Percentiles rank a stretch among this genome's conserved stretches.
Evolutionary conservation across 768 basidiomycete genomes (phyloP).

Genomic region (Cyclocybe cylindracea): DNA sequence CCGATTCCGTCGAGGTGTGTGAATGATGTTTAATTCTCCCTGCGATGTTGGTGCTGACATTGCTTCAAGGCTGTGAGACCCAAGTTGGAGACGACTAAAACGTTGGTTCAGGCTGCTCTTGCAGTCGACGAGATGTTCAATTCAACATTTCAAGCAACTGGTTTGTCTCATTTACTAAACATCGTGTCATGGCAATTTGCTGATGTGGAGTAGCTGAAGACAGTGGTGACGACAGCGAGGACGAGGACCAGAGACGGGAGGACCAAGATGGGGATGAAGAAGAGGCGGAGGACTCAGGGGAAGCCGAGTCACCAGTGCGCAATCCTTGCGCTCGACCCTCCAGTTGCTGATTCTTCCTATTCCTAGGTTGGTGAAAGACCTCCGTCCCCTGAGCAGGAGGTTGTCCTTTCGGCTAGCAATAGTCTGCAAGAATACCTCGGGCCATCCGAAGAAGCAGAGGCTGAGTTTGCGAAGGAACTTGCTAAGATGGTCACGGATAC

Average conservation of each 20-base stretch:
- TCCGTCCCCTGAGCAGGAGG: slow-evolving; percentile 80
- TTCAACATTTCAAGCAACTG: slow-evolving; percentile 58
- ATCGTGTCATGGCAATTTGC: background rate
- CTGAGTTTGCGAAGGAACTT: slow-evolving; percentile 93
- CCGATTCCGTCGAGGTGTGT: slow-evolving; percentile 87
- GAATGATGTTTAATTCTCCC: background rate
- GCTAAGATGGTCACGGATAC: slow-evolving; percentile 93
- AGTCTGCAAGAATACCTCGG: slow-evolving; percentile 71
- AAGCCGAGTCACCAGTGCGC: slow-evolving; percentile 54
- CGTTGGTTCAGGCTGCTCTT: slow-evolving; percentile 79
- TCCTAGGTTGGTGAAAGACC: slow-evolving; percentile 66
- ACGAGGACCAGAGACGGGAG: slow-evolving; percentile 55
- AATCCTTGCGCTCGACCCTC: background rate
- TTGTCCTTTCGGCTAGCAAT: slow-evolving; percentile 62
- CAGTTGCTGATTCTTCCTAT: background rate
- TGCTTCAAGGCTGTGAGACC: slow-evolving; percentile 77
- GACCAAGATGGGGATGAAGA: slow-evolving; percentile 49
- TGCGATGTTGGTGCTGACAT: background rate
- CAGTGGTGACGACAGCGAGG: slow-evolving; percentile 67
- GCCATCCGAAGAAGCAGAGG: slow-evolving; percentile 86
- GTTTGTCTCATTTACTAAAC: slow-evolving; percentile 28
- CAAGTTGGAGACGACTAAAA: slow-evolving; percentile 68
- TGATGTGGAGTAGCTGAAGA: slow-evolving; percentile 29
- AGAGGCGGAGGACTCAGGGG: slow-evolving; percentile 68
- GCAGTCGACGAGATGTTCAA: slow-evolving; percentile 92